phyloP scores from a whole-genome alignment of 2,329 filamentous ascomycete species.

The Aspergillus costaricaensis region DNA sequence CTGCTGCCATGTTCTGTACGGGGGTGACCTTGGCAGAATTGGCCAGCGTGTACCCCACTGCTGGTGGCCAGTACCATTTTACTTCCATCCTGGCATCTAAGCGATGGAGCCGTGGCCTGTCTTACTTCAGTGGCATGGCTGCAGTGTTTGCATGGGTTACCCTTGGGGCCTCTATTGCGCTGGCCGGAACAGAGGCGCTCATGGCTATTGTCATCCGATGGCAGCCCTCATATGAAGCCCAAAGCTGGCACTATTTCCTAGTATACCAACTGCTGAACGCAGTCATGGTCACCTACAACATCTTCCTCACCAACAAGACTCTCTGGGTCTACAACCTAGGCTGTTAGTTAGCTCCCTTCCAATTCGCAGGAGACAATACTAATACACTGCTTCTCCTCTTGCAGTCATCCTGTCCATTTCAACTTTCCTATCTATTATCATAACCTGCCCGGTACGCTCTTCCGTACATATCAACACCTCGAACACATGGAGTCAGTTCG shows the following conservation, averaged over 20 bases:
- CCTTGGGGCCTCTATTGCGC: slow-evolving; percentile 22
- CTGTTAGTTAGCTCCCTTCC: slow-evolving; percentile 14
- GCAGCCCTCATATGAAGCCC: slow-evolving; percentile 21
- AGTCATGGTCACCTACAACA: slow-evolving; percentile 21
- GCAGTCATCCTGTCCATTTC: slow-evolving; percentile 24
- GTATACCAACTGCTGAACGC: slow-evolving; percentile 25
- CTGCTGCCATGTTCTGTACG: slow-evolving; percentile 23
- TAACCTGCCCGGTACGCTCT: slow-evolving; percentile 25
- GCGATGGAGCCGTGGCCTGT: slow-evolving; percentile 26
- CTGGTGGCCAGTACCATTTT: slow-evolving; percentile 34
- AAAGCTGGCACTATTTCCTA: slow-evolving; percentile 26
- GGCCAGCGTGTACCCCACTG: slow-evolving; percentile 32
- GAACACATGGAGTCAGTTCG: slow-evolving; percentile 20
- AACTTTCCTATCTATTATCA: slow-evolving; percentile 24
- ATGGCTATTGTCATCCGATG: slow-evolving; percentile 27
- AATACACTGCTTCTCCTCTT: background rate
- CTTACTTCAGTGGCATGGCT: slow-evolving; percentile 25
- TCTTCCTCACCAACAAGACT: slow-evolving; percentile 24
- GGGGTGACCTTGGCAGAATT: slow-evolving; percentile 31
- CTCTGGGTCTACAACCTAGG: slow-evolving; percentile 28
- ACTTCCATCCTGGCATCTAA: slow-evolving; percentile 29
- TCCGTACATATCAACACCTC: slow-evolving; percentile 15
- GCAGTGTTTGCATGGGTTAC: slow-evolving; percentile 27
- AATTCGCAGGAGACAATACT: background rate
- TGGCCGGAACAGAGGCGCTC: slow-evolving; percentile 21